phyloP scores from a whole-genome alignment of 371 early-diverging fungal species.

The Mucor lusitanicus region DNA sequence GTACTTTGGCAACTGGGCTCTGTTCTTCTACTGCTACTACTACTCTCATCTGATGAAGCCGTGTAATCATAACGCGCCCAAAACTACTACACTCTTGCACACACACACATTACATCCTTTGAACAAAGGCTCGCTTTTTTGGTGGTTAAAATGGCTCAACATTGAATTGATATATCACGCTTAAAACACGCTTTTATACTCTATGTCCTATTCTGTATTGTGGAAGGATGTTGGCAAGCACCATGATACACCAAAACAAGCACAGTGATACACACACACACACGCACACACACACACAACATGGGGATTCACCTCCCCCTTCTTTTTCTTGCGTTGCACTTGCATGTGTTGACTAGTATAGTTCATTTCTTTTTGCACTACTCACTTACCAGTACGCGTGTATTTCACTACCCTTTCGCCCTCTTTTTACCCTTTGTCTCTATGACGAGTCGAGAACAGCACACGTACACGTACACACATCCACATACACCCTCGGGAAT shows the following conservation, averaged over 20 bases:
- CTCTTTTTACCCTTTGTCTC: background rate
- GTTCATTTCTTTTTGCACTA: background rate
- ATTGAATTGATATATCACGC: background rate
- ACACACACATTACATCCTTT: background rate
- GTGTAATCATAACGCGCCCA: background rate
- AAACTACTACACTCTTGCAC: background rate
- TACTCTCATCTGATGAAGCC: constrained; percentile 7
- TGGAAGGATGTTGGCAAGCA: background rate
- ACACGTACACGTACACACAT: background rate
- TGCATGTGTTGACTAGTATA: background rate
- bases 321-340: background rate
- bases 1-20: constrained; percentile 19
- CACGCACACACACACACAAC: background rate
- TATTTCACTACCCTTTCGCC: background rate
- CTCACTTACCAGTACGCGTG: background rate
- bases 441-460: background rate
- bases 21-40: constrained; percentile 5
- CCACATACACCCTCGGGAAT: background rate
- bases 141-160: constrained; percentile 1
- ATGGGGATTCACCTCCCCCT: background rate
- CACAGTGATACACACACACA: background rate
- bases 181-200: constrained; percentile 1
- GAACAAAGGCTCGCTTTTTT: background rate
- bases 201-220: background rate
- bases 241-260: background rate